A percentile compares a stretch with the other conserved stretches of the same genome.
These are phyloP conservation scores for Colletotrichum shisoi DNA, from an alignment of 2,329 filamentous ascomycete species.

Conservation along the genomic window DNA sequence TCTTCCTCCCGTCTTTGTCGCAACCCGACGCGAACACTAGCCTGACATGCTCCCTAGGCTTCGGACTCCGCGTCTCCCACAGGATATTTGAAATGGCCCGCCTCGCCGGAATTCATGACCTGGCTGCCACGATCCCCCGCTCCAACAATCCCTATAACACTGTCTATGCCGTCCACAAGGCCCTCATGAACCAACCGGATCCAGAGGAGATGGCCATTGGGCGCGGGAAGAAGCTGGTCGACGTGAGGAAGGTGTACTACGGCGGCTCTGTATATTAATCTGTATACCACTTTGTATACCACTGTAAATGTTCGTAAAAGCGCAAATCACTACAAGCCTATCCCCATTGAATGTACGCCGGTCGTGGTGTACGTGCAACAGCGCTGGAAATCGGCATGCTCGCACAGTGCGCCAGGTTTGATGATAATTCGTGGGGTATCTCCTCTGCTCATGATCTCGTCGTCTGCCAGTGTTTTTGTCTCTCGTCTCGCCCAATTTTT, in stretches of 20 bases:
- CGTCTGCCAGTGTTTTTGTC: background rate
- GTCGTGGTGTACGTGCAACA: background rate
- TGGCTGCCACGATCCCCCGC: constrained; percentile 82
- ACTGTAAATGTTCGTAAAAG: constrained; percentile 36
- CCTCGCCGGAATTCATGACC: constrained; percentile 83
- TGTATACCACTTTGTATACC: constrained; percentile 32
- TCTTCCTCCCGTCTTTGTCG: constrained; percentile 11
- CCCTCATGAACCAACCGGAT: constrained; percentile 81
- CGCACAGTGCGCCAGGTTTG: background rate
- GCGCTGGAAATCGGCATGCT: background rate
- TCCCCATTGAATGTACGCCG: background rate
- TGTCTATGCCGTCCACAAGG: constrained; percentile 87
- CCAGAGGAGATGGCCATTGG: constrained; percentile 91
- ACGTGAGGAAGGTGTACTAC: constrained; percentile 97
- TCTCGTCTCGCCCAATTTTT: background rate
- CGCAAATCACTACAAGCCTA: constrained; percentile 31
- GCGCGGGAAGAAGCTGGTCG: constrained; percentile 92
- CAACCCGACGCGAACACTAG: background rate
- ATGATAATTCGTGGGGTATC: constrained; percentile 13
- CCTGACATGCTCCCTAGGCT: constrained; percentile 66
- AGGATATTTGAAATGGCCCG: constrained; percentile 95
- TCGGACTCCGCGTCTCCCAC: constrained; percentile 89
- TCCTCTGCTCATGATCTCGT: constrained; percentile 20
- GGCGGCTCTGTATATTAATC: constrained; percentile 73
- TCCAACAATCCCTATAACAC: constrained; percentile 98